phyloP scores from a whole-genome alignment of 1,139 yeast species.

The Kodamaea sp. region DNA sequence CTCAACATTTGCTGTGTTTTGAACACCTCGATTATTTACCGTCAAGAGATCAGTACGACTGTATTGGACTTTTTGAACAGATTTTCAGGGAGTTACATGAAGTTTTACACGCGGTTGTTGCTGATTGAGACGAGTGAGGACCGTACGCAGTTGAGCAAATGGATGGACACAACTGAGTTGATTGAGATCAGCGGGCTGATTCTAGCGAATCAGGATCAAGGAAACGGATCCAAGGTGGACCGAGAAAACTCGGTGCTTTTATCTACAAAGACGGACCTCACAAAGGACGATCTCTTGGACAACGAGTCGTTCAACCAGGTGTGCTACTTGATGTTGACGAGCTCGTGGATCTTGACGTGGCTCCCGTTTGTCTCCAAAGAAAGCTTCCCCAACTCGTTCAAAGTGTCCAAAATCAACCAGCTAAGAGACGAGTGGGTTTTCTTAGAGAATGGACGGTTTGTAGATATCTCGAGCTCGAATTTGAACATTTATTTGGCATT shows the following conservation, averaged over 20 bases:
- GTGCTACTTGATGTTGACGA: conserved; percentile 45
- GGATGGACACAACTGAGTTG: conserved; percentile 42
- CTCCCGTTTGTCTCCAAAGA: conserved; percentile 45
- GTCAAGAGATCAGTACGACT: conserved; percentile 48
- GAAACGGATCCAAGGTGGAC: conserved; percentile 22
- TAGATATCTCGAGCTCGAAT: conserved; percentile 20
- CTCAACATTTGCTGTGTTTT: conserved; percentile 49
- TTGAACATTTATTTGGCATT: conserved; percentile 36
- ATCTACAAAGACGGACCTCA: conserved; percentile 17
- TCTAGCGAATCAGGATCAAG: conserved; percentile 14
- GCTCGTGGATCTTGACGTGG: conserved; percentile 53
- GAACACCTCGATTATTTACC: conserved; percentile 58
- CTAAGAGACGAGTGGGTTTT: conserved; percentile 57
- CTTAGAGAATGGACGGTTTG: conserved; percentile 42
- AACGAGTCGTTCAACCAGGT: conserved; percentile 46
- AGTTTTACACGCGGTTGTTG: conserved; percentile 30
- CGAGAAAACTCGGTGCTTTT: conserved; percentile 18
- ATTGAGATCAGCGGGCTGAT: conserved; percentile 32
- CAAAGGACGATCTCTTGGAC: conserved; percentile 42
- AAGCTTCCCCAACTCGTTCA: conserved; percentile 28
- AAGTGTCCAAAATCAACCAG: conserved; percentile 31
- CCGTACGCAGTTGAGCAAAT: conserved; percentile 34
- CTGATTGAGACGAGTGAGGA: conserved; percentile 22
- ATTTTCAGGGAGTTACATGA: conserved; percentile 30
- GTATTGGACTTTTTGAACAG: conserved; percentile 35